These are phyloP conservation scores for Hypoxylon perforatum DNA, from an alignment of 495 filamentous ascomycete genomes.

Conservation along the genomic window DNA sequence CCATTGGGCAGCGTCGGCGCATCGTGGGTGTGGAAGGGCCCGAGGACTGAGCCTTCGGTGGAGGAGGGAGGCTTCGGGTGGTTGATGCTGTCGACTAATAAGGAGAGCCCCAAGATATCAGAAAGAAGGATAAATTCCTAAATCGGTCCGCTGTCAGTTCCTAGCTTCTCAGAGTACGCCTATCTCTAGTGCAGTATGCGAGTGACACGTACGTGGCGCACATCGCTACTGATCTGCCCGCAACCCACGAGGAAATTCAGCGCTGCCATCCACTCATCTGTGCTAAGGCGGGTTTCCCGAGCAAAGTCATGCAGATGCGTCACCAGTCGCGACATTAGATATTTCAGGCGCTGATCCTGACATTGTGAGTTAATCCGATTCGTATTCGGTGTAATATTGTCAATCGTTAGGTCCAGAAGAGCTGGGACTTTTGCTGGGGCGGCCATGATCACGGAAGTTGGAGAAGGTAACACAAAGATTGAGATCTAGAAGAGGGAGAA, in stretches of 20 bases:
- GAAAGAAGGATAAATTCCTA: constrained; percentile 96
- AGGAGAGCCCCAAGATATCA: constrained; percentile 88
- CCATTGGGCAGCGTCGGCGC: constrained; percentile 74
- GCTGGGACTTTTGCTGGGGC: constrained; percentile 34
- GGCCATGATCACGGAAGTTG: constrained; percentile 18
- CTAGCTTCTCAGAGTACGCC: neutral
- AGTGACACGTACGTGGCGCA: constrained; percentile 67
- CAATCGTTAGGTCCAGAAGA: constrained; percentile 78
- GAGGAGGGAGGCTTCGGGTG: constrained; percentile 81
- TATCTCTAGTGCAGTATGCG: neutral
- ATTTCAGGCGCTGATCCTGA: constrained; percentile 72
- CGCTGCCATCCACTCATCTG: constrained; percentile 81
- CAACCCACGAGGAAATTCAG: constrained; percentile 76
- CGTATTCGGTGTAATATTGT: constrained; percentile 86
- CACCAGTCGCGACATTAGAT: constrained; percentile 78
- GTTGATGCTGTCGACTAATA: constrained; percentile 90
- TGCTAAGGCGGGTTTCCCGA: constrained; percentile 81
- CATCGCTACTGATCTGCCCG: constrained; percentile 78
- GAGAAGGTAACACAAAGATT: neutral
- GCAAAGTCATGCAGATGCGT: constrained; percentile 86
- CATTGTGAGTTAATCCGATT: constrained; percentile 79
- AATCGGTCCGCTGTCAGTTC: neutral
- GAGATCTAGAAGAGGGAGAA: neutral
- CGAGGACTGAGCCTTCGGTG: constrained; percentile 87
- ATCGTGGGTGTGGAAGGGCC: constrained; percentile 92